These are phyloP conservation scores for Xerocomus potaroensis DNA, from an alignment of 768 basidiomycete genomes.

Conservation along the genomic window DNA sequence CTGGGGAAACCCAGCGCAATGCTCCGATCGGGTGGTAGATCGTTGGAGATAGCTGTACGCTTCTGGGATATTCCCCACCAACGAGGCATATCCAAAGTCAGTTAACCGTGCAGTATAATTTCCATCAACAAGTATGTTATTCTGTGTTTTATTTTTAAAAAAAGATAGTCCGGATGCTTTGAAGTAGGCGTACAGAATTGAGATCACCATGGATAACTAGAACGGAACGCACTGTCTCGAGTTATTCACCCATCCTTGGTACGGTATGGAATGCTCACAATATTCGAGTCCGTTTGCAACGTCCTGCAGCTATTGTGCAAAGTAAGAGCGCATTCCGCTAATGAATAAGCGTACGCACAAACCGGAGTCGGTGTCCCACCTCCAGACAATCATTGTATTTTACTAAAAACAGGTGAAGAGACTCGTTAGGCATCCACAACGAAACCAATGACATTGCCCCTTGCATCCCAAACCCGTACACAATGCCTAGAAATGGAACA, in stretches of 20 bases:
- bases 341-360: constrained; percentile 14
- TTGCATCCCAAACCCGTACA: constrained; percentile 20
- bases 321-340: constrained; percentile 10
- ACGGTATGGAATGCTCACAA: background rate
- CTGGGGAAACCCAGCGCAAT: background rate
- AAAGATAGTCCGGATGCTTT: background rate
- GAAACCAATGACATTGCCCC: constrained; percentile 26
- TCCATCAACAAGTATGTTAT: constrained; percentile 12
- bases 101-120: constrained; percentile 34
- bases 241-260: background rate
- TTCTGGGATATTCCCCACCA: background rate
- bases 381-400: background rate
- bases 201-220: constrained; percentile 14
- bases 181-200: constrained; percentile 1
- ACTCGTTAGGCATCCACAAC: constrained; percentile 29
- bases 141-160: constrained; percentile 4
- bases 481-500: constrained; percentile 15
- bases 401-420: constrained; percentile 16
- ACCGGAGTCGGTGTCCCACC: background rate
- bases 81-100: constrained; percentile 36
- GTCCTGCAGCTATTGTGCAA: constrained; percentile 14
- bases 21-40: background rate
- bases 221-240: constrained; percentile 6
- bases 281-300: constrained; percentile 11
- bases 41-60: background rate